These are phyloP conservation scores for Magnusiomyces sp. DNA, from an alignment of 1,139 yeast genomes.

Conservation along the genomic window DNA sequence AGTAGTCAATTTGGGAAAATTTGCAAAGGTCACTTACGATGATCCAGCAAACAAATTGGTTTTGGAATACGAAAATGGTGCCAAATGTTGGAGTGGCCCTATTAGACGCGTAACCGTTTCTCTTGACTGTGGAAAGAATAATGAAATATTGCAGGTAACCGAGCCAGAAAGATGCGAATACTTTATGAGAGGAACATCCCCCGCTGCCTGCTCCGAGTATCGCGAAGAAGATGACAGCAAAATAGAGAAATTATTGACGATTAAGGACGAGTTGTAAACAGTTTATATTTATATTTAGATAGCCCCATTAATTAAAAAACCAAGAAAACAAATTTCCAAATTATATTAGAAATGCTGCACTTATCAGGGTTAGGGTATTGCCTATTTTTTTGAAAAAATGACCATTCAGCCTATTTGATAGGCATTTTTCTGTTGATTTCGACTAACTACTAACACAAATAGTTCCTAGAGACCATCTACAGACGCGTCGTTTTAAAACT, in stretches of 20 bases:
- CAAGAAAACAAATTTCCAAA: too few species aligned
- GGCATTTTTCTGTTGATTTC: too few species aligned
- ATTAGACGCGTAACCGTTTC: slow-evolving; percentile 58
- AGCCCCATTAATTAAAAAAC: too few species aligned
- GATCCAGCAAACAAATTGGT: slow-evolving; percentile 22
- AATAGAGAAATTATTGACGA: background rate
- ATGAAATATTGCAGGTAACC: slow-evolving; percentile 52
- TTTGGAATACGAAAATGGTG: slow-evolving; percentile 54
- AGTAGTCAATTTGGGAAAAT: slow-evolving; percentile 43
- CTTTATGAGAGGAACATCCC: slow-evolving; percentile 51
- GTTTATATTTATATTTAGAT: background rate
- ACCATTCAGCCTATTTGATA: too few species aligned
- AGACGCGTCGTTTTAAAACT: too few species aligned
- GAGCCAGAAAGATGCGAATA: slow-evolving; percentile 91
- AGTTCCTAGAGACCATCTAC: too few species aligned
- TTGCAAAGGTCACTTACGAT: slow-evolving; percentile 22
- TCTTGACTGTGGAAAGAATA: slow-evolving; percentile 57
- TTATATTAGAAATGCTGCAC: too few species aligned
- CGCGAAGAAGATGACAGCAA: background rate
- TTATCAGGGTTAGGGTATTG: too few species aligned
- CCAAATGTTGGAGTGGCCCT: slow-evolving; percentile 94
- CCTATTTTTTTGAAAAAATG: too few species aligned
- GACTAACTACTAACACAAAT: too few species aligned
- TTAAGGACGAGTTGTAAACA: slow-evolving; percentile 3
- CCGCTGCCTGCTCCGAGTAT: slow-evolving; percentile 50